Conservation (phyloP, 805 yeast genomes). For the Wickerhamomyces silvicola region DNA sequence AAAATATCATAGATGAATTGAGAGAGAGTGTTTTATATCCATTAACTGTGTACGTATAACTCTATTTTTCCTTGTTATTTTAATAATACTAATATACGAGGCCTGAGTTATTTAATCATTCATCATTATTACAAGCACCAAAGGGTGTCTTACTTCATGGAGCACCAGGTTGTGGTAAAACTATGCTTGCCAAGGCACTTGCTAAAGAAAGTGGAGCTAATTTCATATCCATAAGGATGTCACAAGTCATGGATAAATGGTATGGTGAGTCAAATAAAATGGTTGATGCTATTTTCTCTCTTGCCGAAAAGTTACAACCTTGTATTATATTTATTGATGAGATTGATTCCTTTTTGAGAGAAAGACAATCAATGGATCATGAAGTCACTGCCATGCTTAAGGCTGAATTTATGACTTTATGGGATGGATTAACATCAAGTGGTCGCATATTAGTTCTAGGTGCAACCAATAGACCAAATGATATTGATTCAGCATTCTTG, state of each 20-base stretch:
- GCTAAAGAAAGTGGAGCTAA: constrained; percentile 90
- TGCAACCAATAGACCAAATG: constrained; percentile 89
- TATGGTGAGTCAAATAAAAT: constrained; percentile 94
- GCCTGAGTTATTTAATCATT: constrained; percentile 69
- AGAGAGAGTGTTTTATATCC: constrained; percentile 88
- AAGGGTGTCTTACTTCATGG: constrained; percentile 91
- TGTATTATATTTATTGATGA: constrained; percentile 95
- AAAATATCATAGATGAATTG: constrained; percentile 72
- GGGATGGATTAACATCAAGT: constrained; percentile 84
- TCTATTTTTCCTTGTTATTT: constrained; percentile 3
- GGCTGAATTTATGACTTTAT: constrained; percentile 94
- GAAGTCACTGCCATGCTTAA: constrained; percentile 92
- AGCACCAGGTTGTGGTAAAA: constrained; percentile 97
- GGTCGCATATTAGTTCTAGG: constrained; percentile 87
- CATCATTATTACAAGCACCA: constrained; percentile 80
- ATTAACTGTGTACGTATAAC: constrained; percentile 36
- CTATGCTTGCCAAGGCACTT: constrained; percentile 93
- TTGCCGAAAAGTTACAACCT: constrained; percentile 86
- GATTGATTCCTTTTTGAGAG: constrained; percentile 89
- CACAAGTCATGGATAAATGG: constrained; percentile 95
- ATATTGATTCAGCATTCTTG: constrained; percentile 87
- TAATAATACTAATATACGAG: constrained; percentile 15
- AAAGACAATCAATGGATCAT: constrained; percentile 78
- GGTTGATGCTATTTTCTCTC: constrained; percentile 85
- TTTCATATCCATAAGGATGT: constrained; percentile 86